Evolutionary conservation across 1,284 basidiomycete species (phyloP), one percentile per base, ranked within the genome.

Genomic region (Trametes hirsuta): DNA sequence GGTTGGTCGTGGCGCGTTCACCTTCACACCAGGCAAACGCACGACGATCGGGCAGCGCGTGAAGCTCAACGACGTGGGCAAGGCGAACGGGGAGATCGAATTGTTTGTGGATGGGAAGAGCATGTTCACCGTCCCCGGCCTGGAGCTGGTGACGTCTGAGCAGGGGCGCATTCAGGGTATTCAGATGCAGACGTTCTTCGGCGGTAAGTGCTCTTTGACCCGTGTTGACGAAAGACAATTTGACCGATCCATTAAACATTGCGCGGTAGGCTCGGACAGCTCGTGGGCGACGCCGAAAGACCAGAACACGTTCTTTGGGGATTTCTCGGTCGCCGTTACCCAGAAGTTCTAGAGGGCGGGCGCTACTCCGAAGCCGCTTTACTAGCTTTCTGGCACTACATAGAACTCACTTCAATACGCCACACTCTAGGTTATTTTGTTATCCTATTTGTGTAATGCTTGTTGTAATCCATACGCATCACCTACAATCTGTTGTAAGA

Each of bases 161-260:
- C 69, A 72, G 0, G 81, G 81, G 52, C 77, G 77, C 60, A 79
- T 88, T 60, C 78, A 82, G 45, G 86, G 86, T 41, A 80, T 87
- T 62, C 83, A 84, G 77, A 81, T 85, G 73, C 86, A 88, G 75
- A 84, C 85, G 25, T 88, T 88, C 81, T 88, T 87, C 63, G 86
- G 84, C 51, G 83, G 84, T 82, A 66, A 44, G 79, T 71, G 36
- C 6, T 5, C 39, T 5, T n/a, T 35, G 12, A n/a, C 21, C 12
- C 6, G 9, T 12, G 6, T 11, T 12, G 42, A 30, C 24, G 30
- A 10, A 12, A 30, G 2, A 3, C 24, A 12, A 30, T 14, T 12
- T 30, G 25, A 46, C 37, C 15, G 21, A 5, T 14, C 14, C 18
- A 6, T 46, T 11, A 9, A 10, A 11, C 21, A 6, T 18, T 4